Base-by-base conservation (phyloP, 768 basidiomycete species). In the Lentinula lateritia region DNA sequence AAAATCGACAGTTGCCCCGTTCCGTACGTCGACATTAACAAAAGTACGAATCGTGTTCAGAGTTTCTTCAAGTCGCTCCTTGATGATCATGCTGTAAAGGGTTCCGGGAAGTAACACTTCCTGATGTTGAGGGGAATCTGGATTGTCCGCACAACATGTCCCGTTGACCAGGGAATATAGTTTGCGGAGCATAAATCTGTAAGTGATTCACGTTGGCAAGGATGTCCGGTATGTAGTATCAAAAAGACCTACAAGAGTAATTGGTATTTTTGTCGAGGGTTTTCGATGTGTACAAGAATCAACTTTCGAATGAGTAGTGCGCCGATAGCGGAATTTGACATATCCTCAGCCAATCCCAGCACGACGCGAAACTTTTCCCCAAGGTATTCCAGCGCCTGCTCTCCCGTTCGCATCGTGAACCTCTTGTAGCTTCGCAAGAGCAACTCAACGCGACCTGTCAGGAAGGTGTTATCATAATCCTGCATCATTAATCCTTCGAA, bases 61-160 rank as follows among this genome's bases (percentile, higher is more conserved):
- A 23, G 86, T 87, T 72, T 98, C 97, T 66, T 98, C 96, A 62
- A 98, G 81, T 63, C 92, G 87, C 73, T 99, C 97, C 75, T 97
- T 98, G 78, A 99, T 91, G 69, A 98, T 97, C 92, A 96, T 98
- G 53, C 88, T 88, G 71, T 97, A 98, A 23, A 99, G 73, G 65
- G 79, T 85, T 35, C 97, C 97, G 1, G 97, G 97, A 5, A 98
- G 85, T 12, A 99, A 82, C 52, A 96, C 94, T 70, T 99, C 97
- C 72, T 99, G 97, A 70, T 98, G 93, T 71, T 98, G 96, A 62
- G 97, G 95, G 1, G 95, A 98, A 81, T 99, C 97, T 5, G 97
- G 95, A 71, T 98, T 98, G 76, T 99, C 97, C 55, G 90, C 82
- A 67, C 90, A 91, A 66, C 93, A 97, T 46, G 89, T 85, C 46